A percentile compares a stretch with the other conserved stretches of the same genome.
phyloP scores from a whole-genome alignment of 2,329 filamentous ascomycete genomes.

The Aspergillus carbonarius region DNA sequence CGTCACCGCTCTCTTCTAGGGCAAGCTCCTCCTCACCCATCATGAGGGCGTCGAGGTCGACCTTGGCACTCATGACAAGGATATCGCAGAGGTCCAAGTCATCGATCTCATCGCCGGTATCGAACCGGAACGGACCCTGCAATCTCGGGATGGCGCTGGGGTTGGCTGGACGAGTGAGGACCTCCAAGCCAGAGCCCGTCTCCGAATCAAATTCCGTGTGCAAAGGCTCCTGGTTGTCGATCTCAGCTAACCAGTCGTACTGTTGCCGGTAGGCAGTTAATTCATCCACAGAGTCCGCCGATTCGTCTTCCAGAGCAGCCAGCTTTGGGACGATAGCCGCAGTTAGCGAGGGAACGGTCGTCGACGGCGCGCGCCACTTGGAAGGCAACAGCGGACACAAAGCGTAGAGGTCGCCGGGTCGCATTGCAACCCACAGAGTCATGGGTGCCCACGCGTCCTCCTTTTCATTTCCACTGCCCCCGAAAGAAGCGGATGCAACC shows the following conservation, averaged over 20 bases:
- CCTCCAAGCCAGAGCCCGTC: constrained; percentile 46
- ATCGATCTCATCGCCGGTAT: constrained; percentile 50
- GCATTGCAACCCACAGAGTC: constrained; percentile 97
- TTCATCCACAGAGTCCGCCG: constrained; percentile 46
- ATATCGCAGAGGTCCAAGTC: constrained; percentile 62
- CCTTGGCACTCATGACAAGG: constrained; percentile 54
- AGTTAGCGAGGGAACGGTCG: constrained; percentile 76
- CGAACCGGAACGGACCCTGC: constrained; percentile 61
- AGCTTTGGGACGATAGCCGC: constrained; percentile 77
- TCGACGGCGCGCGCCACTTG: constrained; percentile 76
- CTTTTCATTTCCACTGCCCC: constrained; percentile 61
- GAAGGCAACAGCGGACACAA: constrained; percentile 85
- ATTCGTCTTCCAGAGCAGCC: constrained; percentile 42
- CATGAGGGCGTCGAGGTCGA: constrained; percentile 54
- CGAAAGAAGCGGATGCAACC: constrained; percentile 86
- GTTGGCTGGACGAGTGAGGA: constrained; percentile 56
- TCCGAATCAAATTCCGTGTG: constrained; percentile 39
- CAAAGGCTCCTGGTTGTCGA: constrained; percentile 55
- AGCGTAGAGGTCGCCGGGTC: constrained; percentile 87
- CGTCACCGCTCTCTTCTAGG: constrained; percentile 45
- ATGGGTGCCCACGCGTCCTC: constrained; percentile 82
- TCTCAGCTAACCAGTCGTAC: constrained; percentile 58
- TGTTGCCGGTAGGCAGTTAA: constrained; percentile 54
- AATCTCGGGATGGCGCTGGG: constrained; percentile 58
- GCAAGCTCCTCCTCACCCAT: constrained; percentile 50